Percentiles rank a stretch among this genome's conserved stretches.
phyloP scores from a whole-genome alignment of 1,139 yeast species.

The Wickerhamomyces sp. region DNA sequence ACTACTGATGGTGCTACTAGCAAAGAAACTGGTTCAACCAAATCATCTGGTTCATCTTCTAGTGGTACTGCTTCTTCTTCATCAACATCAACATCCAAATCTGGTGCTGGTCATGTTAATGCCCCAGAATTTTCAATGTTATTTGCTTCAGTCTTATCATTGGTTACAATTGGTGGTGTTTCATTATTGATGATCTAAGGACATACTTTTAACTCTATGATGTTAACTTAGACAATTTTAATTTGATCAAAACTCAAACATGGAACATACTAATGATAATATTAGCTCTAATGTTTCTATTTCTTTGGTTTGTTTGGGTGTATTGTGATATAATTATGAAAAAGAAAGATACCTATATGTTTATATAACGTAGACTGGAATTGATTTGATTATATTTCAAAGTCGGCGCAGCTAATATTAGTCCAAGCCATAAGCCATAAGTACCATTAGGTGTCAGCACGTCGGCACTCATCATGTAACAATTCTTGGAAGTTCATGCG shows the following conservation, averaged over 20 bases:
- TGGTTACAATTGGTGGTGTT: slow-evolving; percentile 26
- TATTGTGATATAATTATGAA: no score
- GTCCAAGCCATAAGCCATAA: no score
- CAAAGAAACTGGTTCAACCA: slow-evolving; percentile 25
- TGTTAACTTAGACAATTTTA: no score
- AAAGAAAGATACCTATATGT: not conserved
- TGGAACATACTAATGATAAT: no score
- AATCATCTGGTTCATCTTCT: slow-evolving; percentile 4
- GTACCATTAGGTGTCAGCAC: no score
- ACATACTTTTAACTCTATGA: not conserved
- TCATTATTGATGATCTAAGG: slow-evolving; percentile 24
- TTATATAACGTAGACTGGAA: not conserved
- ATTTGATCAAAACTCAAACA: no score
- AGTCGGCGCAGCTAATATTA: not conserved
- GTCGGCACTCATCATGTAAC: no score
- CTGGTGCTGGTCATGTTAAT: slow-evolving; percentile 23
- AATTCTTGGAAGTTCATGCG: no score
- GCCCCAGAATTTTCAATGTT: slow-evolving; percentile 20
- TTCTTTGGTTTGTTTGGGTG: no score
- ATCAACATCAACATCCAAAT: slow-evolving; percentile 27
- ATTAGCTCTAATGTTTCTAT: no score
- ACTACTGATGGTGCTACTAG: slow-evolving; percentile 31
- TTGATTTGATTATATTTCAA: no score
- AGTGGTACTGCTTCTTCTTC: slow-evolving; percentile 18
- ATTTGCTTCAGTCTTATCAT: slow-evolving; percentile 16